Evolutionary conservation across 352 stramenopile genomes (phyloP).

Genomic region (Salisapilia sapeloensis): DNA sequence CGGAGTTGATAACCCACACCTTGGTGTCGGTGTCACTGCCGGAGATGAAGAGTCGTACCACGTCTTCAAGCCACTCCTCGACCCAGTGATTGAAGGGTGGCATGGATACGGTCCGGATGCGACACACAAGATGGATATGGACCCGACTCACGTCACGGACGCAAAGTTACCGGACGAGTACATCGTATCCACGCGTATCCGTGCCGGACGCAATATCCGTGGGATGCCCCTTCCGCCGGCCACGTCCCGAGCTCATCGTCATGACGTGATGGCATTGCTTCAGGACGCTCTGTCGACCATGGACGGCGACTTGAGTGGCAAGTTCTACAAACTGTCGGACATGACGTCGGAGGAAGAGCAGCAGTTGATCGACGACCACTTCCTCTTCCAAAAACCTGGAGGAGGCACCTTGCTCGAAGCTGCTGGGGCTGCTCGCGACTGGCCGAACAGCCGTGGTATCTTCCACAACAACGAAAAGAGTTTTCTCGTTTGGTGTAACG

Average conservation of each 20-base stretch:
- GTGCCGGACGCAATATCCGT: slow-evolving; percentile 70
- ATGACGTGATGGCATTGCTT: slow-evolving; percentile 78
- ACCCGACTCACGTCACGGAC: slow-evolving; percentile 39
- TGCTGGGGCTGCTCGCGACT: slow-evolving; percentile 45
- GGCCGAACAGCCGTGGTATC: slow-evolving; percentile 57
- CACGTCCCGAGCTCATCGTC: slow-evolving; percentile 65
- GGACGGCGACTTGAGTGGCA: slow-evolving; percentile 45
- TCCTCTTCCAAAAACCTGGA: slow-evolving; percentile 77
- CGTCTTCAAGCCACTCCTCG: slow-evolving; percentile 53
- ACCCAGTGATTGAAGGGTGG: slow-evolving; percentile 52
- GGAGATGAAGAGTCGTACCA: slow-evolving; percentile 60
- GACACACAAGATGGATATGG: slow-evolving; percentile 58
- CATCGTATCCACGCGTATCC: slow-evolving; percentile 64
- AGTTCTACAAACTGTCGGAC: slow-evolving; percentile 64
- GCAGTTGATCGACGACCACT: slow-evolving; percentile 57
- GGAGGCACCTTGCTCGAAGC: slow-evolving; percentile 47
- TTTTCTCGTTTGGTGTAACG: slow-evolving; percentile 77
- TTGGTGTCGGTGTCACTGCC: slow-evolving; percentile 39
- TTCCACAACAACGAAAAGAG: slow-evolving; percentile 65
- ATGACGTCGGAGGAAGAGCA: slow-evolving; percentile 65
- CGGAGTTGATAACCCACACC: slow-evolving; percentile 57
- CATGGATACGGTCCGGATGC: slow-evolving; percentile 43
- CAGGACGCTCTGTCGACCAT: slow-evolving; percentile 59
- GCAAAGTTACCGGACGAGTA: slow-evolving; percentile 50
- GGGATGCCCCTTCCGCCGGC: slow-evolving; percentile 60